A percentile compares a stretch with the other conserved stretches of the same genome.
Conservation (phyloP, 768 basidiomycete genomes). For the Termitomyces sp. region DNA sequence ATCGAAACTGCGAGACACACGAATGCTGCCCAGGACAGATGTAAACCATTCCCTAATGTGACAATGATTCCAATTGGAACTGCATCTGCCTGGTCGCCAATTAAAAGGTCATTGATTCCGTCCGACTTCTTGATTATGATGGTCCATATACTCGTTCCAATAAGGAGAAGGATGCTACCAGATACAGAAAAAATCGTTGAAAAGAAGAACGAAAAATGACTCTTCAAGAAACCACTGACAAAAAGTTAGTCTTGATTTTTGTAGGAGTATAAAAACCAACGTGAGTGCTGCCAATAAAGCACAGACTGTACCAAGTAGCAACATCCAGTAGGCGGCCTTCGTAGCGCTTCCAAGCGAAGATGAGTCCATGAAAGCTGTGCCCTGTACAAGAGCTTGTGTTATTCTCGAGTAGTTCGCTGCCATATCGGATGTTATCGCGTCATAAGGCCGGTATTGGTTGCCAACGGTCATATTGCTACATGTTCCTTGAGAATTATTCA, state of each 20-base stretch:
- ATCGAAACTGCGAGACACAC: conserved; percentile 61
- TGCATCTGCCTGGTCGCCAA: conserved; percentile 32
- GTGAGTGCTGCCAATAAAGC: conserved; percentile 62
- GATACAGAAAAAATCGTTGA: conserved; percentile 62
- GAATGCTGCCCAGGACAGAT: conserved; percentile 74
- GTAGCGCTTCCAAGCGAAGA: conserved; percentile 60
- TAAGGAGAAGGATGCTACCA: conserved; percentile 60
- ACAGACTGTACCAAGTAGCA: conserved; percentile 69
- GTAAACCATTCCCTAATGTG: conserved; percentile 58
- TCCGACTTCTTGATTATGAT: conserved; percentile 63
- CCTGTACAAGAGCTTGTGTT: conserved; percentile 49
- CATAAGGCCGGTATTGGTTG: conserved; percentile 61
- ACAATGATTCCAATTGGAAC: conserved; percentile 61
- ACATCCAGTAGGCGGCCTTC: conserved; percentile 70
- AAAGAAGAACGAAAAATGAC: conserved; percentile 60
- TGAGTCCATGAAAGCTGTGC: conserved; percentile 57
- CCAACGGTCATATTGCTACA: conserved; percentile 65
- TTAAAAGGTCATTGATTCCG: conserved; percentile 50
- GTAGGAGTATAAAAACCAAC: conserved; percentile 38
- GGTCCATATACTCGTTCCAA: conserved; percentile 77
- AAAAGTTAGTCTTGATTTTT: conserved; percentile 9
- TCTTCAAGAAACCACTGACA: conserved; percentile 63
- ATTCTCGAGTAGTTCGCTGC: conserved; percentile 53
- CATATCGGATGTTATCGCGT: conserved; percentile 67
- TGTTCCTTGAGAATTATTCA: conserved; percentile 53